Evolutionary conservation across 1,284 basidiomycete species (phyloP).

Genomic region (Pseudozyma sp.): DNA sequence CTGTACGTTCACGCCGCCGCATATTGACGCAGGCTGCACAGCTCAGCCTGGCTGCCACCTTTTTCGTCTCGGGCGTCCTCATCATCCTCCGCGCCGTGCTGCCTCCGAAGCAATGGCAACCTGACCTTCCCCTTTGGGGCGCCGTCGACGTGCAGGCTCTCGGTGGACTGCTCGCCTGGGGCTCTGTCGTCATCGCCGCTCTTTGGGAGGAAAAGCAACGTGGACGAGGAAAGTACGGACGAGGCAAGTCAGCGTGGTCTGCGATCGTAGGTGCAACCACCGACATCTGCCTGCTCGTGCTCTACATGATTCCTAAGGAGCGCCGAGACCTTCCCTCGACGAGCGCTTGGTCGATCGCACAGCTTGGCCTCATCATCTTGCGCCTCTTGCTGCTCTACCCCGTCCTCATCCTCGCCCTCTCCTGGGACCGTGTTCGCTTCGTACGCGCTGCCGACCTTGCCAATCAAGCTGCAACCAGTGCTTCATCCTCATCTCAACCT

Average conservation of each 20-base stretch:
- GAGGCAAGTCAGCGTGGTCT: constrained; percentile 53
- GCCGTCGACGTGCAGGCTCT: constrained; percentile 58
- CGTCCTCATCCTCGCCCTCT: constrained; percentile 49
- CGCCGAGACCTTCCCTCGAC: constrained; percentile 26
- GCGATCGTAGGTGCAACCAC: constrained; percentile 22
- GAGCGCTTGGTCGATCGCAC: constrained; percentile 53
- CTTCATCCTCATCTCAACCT: constrained; percentile 14
- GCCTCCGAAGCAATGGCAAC: constrained; percentile 59
- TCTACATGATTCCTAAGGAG: constrained; percentile 45
- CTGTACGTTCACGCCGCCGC: constrained; percentile 55
- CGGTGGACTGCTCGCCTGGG: constrained; percentile 59
- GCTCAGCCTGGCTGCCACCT: constrained; percentile 52
- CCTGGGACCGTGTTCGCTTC: constrained; percentile 52
- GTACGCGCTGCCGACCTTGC: constrained; percentile 51
- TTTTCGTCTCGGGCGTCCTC: constrained; percentile 55
- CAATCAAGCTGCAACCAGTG: constrained; percentile 18
- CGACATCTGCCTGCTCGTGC: constrained; percentile 49
- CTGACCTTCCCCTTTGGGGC: constrained; percentile 50
- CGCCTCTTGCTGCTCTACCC: constrained; percentile 58
- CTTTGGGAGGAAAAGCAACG: constrained; percentile 56
- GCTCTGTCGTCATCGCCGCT: constrained; percentile 48
- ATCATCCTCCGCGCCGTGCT: constrained; percentile 63
- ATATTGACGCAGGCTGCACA: constrained; percentile 46
- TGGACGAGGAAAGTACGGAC: constrained; percentile 54
- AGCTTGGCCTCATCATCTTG: constrained; percentile 54